Base-by-base conservation (phyloP, 768 basidiomycete genomes). In the Tubosaeta sp. region DNA sequence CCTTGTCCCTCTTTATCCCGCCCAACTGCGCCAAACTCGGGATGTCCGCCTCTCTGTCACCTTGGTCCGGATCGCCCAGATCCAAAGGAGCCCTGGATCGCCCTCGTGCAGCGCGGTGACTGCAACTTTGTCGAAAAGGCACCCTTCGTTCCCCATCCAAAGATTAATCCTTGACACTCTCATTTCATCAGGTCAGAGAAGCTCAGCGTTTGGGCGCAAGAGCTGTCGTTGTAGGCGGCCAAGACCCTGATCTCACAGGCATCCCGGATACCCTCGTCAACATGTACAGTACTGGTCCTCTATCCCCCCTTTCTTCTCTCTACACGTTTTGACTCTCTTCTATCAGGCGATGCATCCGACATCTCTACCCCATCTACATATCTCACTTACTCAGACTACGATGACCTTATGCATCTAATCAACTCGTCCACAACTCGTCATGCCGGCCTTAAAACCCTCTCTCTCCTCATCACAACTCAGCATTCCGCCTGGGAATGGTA, bases 41-140 rank as follows among this genome's bases (percentile, higher is more conserved):
- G 83, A 12, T 93, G 90, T 62, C 87, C 90, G 5, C 69, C 74
- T 3, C 75, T 91, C 17, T 91, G 90, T 53, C 58, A 79, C 3
- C 66, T 60, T 41, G 84, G 84, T 1, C 71, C 76, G 3, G 64
- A 80, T 54, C 68, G 74, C 16, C 90, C 89, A 0, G 77, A 80
- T 51, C 73, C 70, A 19, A 74, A 77, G 12, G 90, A 91, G 51
- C 74, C 83, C 10, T 95, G 91, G 88, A 90, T 97, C 65, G 95
- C 92, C 0, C 78, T 97, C 46, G 85, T 97, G 0, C 88, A 95
- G 67, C 76, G 95, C 37, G 95, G 95, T 2, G 72, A 82, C 48
- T 98, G 95, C 67, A 84, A 92, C 53, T 98, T 98, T 65, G 86
- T 90, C 11, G 86, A 84, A 62, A 98, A 98, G 75, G 91, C 76